phyloP scores from a whole-genome alignment of 768 basidiomycete species.

The Trametes maxima region DNA sequence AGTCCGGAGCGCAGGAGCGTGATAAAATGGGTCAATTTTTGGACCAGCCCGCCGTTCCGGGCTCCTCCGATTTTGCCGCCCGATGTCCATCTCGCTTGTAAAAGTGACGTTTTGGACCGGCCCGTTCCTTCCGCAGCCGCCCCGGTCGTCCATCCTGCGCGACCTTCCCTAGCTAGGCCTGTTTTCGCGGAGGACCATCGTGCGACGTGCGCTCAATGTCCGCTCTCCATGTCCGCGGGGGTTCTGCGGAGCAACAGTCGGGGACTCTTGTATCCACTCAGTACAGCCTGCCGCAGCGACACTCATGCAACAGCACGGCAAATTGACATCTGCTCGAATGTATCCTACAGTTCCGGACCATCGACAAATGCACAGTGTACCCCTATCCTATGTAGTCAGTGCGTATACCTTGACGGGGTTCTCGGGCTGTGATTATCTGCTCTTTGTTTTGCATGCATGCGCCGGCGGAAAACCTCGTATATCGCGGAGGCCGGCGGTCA shows the following conservation, averaged over 20 bases:
- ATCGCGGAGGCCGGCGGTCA: no score
- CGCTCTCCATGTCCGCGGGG: no score
- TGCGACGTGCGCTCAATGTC: not conserved
- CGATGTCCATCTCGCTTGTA: conserved; percentile 4
- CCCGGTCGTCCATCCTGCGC: no score
- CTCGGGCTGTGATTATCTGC: not conserved
- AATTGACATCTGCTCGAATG: not conserved
- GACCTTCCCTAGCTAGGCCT: not conserved
- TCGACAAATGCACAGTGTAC: no score
- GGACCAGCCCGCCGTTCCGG: conserved; percentile 1
- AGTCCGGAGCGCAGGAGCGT: conserved; percentile 17
- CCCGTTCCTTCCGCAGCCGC: not conserved
- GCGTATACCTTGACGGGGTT: no score
- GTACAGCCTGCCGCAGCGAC: not conserved
- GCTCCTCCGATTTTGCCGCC: conserved; percentile 19
- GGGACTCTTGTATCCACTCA: not conserved
- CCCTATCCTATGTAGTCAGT: no score
- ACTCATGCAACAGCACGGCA: not conserved
- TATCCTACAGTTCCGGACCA: no score
- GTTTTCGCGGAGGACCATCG: not conserved
- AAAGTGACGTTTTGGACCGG: conserved; percentile 4
- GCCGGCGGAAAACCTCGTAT: no score
- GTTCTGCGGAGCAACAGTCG: not conserved
- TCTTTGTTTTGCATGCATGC: not conserved
- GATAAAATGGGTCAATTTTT: conserved; percentile 18